These are phyloP conservation scores for Hypoxylon sp. DNA, from an alignment of 2,329 filamentous ascomycete genomes.

Conservation along the genomic window DNA sequence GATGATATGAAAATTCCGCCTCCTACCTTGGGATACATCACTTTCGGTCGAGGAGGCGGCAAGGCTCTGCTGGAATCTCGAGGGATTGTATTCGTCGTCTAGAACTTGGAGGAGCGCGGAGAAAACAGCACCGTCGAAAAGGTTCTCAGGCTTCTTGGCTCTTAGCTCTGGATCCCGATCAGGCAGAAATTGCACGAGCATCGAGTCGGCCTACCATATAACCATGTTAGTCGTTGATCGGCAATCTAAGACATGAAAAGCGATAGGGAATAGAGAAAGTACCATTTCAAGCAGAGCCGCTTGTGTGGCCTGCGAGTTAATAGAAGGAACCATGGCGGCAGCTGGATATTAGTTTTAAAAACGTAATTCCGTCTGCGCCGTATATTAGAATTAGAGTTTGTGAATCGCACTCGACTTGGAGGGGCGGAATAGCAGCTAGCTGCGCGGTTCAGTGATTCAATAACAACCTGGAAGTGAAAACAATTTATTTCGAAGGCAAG, in stretches of 20 bases:
- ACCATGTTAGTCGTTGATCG: slow-evolving; percentile 20
- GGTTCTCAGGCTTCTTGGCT: slow-evolving; percentile 66
- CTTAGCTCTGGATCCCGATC: slow-evolving; percentile 59
- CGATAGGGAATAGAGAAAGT: slow-evolving; percentile 41
- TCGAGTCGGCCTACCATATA: slow-evolving; percentile 49
- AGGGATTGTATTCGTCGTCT: slow-evolving; percentile 69
- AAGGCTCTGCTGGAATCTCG: slow-evolving; percentile 65
- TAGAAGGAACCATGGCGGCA: slow-evolving; percentile 50
- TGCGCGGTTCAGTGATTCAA: slow-evolving; percentile 19
- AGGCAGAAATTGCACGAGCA: slow-evolving; percentile 48
- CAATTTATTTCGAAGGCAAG: slow-evolving; percentile 1
- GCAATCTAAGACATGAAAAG: slow-evolving; percentile 34
- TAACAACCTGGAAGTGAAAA: slow-evolving; percentile 8
- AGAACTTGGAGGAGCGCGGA: slow-evolving; percentile 71
- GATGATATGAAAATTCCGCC: slow-evolving; percentile 67
- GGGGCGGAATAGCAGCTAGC: slow-evolving; percentile 28
- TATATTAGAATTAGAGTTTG: slow-evolving; percentile 35
- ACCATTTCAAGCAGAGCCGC: slow-evolving; percentile 52
- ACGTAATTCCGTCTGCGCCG: slow-evolving; percentile 11
- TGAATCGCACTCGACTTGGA: slow-evolving; percentile 23
- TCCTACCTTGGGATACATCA: slow-evolving; percentile 53
- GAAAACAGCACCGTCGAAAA: slow-evolving; percentile 69
- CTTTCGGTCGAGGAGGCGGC: slow-evolving; percentile 62
- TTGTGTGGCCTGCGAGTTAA: slow-evolving; percentile 45
- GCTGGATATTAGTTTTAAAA: slow-evolving; percentile 24